Conservation (phyloP, 148 eudicot genomes). For the Rhododendron molle region DNA sequence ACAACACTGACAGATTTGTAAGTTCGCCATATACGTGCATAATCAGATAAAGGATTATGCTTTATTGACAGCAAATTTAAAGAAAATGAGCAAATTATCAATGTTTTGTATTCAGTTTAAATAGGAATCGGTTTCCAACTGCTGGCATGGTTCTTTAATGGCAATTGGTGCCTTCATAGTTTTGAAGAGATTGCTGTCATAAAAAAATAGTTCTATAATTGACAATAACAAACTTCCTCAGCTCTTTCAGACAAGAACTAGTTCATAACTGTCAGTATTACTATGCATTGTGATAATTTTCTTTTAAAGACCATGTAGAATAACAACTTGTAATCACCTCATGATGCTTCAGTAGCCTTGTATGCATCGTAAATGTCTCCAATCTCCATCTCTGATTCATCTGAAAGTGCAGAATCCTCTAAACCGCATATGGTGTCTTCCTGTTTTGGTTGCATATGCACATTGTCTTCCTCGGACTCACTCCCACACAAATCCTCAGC, state of each 20-base stretch:
- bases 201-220: neutral
- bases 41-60: neutral
- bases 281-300: neutral
- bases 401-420: constrained; percentile 30
- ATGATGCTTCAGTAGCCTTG: constrained; percentile 31
- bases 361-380: constrained; percentile 61
- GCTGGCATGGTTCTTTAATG: neutral
- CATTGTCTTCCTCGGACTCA: constrained; percentile 55
- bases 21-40: neutral
- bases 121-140: neutral
- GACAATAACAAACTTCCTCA: neutral
- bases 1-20: neutral
- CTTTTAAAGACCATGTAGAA: neutral
- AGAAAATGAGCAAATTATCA: neutral
- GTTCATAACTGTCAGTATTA: neutral
- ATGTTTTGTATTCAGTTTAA: neutral
- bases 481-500: constrained; percentile 41
- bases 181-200: neutral
- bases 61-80: neutral
- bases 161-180: neutral
- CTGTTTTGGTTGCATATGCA: constrained; percentile 22
- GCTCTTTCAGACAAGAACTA: neutral
- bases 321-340: constrained; percentile 17
- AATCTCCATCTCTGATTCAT: constrained; percentile 75
- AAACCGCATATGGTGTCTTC: constrained; percentile 30